Evolutionary conservation across 179 eudicot genomes (phyloP), one percentile per base, ranked within the genome.

Genomic region (Heliamphora pulchella): DNA sequence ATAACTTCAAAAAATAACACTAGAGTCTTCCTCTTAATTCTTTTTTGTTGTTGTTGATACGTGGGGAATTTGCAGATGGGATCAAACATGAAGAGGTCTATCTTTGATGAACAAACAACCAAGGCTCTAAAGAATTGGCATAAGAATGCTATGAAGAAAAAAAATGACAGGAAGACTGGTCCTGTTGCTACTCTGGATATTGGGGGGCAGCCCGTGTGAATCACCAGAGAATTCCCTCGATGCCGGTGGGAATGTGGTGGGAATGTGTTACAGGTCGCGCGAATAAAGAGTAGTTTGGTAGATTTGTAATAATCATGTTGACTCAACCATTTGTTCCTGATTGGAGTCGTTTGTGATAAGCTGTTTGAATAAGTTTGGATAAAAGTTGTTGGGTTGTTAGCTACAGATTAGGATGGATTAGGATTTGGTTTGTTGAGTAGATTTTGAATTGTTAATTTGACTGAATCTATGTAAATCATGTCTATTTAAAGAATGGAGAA

Each of bases 51-150:
- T 15, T 22, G 14, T 41, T 55, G 31, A 31, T 31, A 31, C 31
- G 31, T 31, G 31, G 65, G 77, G 81, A 48, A 71, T 57, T 73
- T 62, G n/a, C 48, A 83, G 86, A 83, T 83, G 86, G 86, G 86
- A 74, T 80, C 86, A 62, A 51, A 18, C 39, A 83, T 83, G 86
- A 83, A 83, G 81, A 76, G 46, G 47, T 59, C 86, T 0, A 80
- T 83, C n/a, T 83, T 83, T 46, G 86, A 83, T 47, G 86, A 80
- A 3, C 86, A 83, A 72, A 83, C 86, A 4, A 76, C 86, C 54
- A 70, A 80, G 74, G 86, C 86, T 70, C 83, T 83, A 43, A 83
- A 0, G 83, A 70, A 71, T 8, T 83, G 86, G 83, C 80, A 80
- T 7, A 80, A 80, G 67, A 77, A 71, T 71, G 83, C 82, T 54